phyloP scores from a whole-genome alignment of 2,329 filamentous ascomycete species.

The Colletotrichum acutatum region DNA sequence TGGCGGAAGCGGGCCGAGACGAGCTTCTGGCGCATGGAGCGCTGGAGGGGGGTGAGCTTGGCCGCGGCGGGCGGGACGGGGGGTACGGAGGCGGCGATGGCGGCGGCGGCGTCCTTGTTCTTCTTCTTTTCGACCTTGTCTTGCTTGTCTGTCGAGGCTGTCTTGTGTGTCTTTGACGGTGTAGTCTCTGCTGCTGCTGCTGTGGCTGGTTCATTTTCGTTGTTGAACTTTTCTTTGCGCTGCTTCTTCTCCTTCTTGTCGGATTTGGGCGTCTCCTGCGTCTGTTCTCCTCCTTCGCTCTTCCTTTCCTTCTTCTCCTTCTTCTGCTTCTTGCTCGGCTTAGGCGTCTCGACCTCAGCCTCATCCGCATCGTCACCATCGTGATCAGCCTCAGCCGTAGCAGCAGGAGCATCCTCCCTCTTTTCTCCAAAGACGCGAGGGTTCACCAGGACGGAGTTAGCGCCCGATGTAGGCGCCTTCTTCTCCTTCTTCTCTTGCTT shows the following conservation, averaged over 20 bases:
- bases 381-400: slow-evolving; percentile 37
- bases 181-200: background rate
- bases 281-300: slow-evolving; percentile 34
- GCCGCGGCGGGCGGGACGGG: slow-evolving; percentile 55
- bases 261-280: slow-evolving; percentile 40
- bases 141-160: slow-evolving; percentile 8
- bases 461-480: slow-evolving; percentile 64
- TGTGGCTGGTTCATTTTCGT: background rate
- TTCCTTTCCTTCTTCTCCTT: slow-evolving; percentile 42
- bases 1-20: slow-evolving; percentile 96
- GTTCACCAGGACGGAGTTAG: slow-evolving; percentile 83
- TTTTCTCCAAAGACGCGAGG: slow-evolving; percentile 79
- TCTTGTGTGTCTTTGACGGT: slow-evolving; percentile 30
- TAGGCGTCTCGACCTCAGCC: slow-evolving; percentile 14
- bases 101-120: slow-evolving; percentile 35
- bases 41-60: slow-evolving; percentile 91
- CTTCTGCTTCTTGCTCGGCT: slow-evolving; percentile 33
- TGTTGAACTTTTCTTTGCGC: slow-evolving; percentile 41
- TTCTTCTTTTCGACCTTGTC: slow-evolving; percentile 35
- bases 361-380: slow-evolving; percentile 24
- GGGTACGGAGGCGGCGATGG: slow-evolving; percentile 38
- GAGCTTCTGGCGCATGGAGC: slow-evolving; percentile 94
- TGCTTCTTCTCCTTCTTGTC: slow-evolving; percentile 50
- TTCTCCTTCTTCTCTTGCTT: slow-evolving; percentile 51
- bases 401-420: slow-evolving; percentile 49